These are phyloP conservation scores for Teunomyces atbi DNA, from an alignment of 805 yeast species.

Conservation along the genomic window DNA sequence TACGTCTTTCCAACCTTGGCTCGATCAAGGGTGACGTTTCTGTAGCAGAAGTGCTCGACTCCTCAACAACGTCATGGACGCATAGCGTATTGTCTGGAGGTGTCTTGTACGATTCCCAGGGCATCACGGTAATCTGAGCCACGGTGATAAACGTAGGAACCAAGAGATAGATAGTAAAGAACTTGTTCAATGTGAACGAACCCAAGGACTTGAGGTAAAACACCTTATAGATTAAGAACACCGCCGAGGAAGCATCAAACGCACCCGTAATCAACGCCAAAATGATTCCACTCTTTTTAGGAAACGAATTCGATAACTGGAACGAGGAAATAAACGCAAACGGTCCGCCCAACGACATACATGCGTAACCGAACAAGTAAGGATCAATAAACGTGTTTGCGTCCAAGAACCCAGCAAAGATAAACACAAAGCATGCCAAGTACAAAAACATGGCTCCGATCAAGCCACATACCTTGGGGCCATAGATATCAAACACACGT, in stretches of 20 bases:
- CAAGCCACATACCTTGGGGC: slow-evolving; percentile 54
- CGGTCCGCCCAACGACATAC: slow-evolving; percentile 59
- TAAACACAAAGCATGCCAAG: slow-evolving; percentile 46
- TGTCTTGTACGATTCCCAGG: slow-evolving; percentile 48
- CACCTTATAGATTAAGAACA: slow-evolving; percentile 48
- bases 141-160: slow-evolving; percentile 50
- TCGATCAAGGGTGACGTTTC: slow-evolving; percentile 4
- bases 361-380: slow-evolving; percentile 49
- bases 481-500: slow-evolving; percentile 46
- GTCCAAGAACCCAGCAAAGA: slow-evolving; percentile 31
- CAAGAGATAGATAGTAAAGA: slow-evolving; percentile 46
- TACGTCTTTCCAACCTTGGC: slow-evolving; percentile 34
- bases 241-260: slow-evolving; percentile 57
- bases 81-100: slow-evolving; percentile 17
- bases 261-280: slow-evolving; percentile 58
- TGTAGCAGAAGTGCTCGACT: not conserved
- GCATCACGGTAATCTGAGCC: slow-evolving; percentile 49
- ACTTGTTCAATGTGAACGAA: slow-evolving; percentile 39
- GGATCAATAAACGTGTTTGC: slow-evolving; percentile 42
- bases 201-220: slow-evolving; percentile 33
- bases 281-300: slow-evolving; percentile 50
- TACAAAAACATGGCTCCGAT: slow-evolving; percentile 49
- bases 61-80: slow-evolving; percentile 19
- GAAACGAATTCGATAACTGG: slow-evolving; percentile 57
- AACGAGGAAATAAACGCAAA: slow-evolving; percentile 55